phyloP scores from a whole-genome alignment of 768 basidiomycete genomes.

The Pholiota microspora region DNA sequence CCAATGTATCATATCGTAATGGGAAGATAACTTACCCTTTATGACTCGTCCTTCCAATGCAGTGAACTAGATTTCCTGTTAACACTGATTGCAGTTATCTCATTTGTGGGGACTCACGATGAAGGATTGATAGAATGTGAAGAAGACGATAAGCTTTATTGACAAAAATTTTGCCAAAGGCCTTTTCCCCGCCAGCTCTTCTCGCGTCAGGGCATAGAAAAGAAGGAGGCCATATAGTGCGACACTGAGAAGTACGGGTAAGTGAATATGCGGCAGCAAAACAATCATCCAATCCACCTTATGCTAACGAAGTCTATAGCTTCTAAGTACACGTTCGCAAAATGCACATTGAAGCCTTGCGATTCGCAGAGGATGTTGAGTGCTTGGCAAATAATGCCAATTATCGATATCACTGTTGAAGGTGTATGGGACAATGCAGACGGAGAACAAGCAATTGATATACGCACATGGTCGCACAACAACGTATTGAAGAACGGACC shows the following conservation, averaged over 20 bases:
- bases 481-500: slow-evolving; percentile 89
- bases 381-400: slow-evolving; percentile 76
- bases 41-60: slow-evolving; percentile 70
- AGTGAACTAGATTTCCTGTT: slow-evolving; percentile 50
- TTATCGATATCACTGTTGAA: slow-evolving; percentile 68
- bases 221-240: slow-evolving; percentile 85
- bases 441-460: slow-evolving; percentile 9
- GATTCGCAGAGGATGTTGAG: slow-evolving; percentile 69
- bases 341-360: slow-evolving; percentile 55
- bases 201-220: slow-evolving; percentile 80
- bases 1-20: too few relatives aligned
- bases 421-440: slow-evolving; percentile 68
- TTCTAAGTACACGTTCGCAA: slow-evolving; percentile 69
- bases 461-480: slow-evolving; percentile 55
- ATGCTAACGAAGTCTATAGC: slow-evolving; percentile 81
- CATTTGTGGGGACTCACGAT: slow-evolving; percentile 40
- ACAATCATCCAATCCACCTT: too few relatives aligned
- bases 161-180: slow-evolving; percentile 85
- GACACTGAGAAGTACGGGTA: too few relatives aligned
- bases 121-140: slow-evolving; percentile 87
- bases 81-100: background rate
- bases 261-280: background rate
- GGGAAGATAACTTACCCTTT: slow-evolving; percentile 39
- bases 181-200: slow-evolving; percentile 70
- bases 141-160: slow-evolving; percentile 87